Conservation (phyloP, 768 basidiomycete species). For the Rhodotorula toruloides region DNA sequence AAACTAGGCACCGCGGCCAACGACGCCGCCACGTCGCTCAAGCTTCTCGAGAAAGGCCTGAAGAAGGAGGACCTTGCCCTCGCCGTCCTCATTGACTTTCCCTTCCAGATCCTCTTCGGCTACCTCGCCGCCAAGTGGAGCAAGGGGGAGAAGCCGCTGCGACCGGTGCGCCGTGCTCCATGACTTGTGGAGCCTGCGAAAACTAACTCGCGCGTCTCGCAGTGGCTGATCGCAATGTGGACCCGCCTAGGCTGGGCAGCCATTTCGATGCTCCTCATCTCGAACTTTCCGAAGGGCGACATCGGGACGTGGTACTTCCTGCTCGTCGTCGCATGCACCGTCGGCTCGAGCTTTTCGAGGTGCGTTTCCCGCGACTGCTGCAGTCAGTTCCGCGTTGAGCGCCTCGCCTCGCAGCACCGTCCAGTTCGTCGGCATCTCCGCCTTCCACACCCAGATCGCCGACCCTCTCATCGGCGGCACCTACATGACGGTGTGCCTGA, state of each 20-base stretch:
- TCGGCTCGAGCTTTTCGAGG: constrained; percentile 78
- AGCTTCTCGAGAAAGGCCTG: constrained; percentile 94
- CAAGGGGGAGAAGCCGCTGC: constrained; percentile 66
- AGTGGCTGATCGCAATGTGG: constrained; percentile 87
- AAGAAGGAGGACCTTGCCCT: constrained; percentile 93
- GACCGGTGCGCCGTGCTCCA: constrained; percentile 49
- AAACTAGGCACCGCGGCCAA: constrained; percentile 94
- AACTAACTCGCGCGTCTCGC: not conserved
- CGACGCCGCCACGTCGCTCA: constrained; percentile 82
- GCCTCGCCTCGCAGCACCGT: constrained; percentile 63
- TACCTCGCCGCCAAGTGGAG: constrained; percentile 93
- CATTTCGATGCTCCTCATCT: constrained; percentile 69
- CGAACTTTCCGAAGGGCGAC: constrained; percentile 67
- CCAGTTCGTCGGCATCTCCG: constrained; percentile 99
- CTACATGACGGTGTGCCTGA: constrained; percentile 89
- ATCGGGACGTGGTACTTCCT: constrained; percentile 62
- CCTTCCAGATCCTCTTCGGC: constrained; percentile 90
- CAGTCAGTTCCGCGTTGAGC: not conserved
- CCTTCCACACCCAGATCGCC: constrained; percentile 93
- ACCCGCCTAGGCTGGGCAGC: constrained; percentile 70
- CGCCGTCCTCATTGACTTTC: constrained; percentile 92
- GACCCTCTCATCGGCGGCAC: constrained; percentile 97
- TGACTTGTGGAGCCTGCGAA: not conserved
- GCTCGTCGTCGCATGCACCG: constrained; percentile 72
- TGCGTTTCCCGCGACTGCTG: constrained; percentile 50